A percentile compares a stretch with the other conserved stretches of the same genome.
These are phyloP conservation scores for Fistulifera pelliculosa DNA, from an alignment of 108 stramenopile genomes.

Conservation along the genomic window DNA sequence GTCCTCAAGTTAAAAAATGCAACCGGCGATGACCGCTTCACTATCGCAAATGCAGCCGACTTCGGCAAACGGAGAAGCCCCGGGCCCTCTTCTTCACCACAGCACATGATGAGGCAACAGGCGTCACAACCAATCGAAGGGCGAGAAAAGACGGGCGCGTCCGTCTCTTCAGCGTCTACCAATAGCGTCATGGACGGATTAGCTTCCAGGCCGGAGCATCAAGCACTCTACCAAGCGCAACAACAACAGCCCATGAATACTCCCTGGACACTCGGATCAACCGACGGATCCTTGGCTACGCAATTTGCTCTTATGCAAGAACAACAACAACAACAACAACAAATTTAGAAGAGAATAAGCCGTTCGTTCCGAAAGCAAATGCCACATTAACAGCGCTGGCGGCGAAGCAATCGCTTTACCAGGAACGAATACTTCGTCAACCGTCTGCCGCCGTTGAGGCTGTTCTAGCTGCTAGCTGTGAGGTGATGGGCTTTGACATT, in stretches of 20 bases:
- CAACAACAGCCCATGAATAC: conserved; percentile 5
- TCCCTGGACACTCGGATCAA: conserved; percentile 45
- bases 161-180: too few species aligned
- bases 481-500: conserved; percentile 83
- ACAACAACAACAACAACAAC: conserved; percentile 15
- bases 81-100: too few species aligned
- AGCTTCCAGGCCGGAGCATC: too few species aligned
- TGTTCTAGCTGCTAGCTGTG: conserved; percentile 64
- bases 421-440: conserved; percentile 41
- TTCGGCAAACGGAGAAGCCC: too few species aligned
- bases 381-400: neutral
- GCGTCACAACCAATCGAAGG: neutral
- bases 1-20: too few species aligned
- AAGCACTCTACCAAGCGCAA: too few species aligned
- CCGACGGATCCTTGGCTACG: conserved; percentile 33
- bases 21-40: too few species aligned
- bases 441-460: conserved; percentile 57
- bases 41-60: too few species aligned
- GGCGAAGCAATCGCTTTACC: conserved; percentile 20
- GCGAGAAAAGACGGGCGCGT: neutral
- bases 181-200: too few species aligned
- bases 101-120: too few species aligned
- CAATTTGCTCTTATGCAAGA: conserved; percentile 18
- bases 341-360: neutral
- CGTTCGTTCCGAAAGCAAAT: neutral